Evolutionary conservation across 2,329 filamentous ascomycete species (phyloP).

Genomic region (Zasmidium citrigriseum): DNA sequence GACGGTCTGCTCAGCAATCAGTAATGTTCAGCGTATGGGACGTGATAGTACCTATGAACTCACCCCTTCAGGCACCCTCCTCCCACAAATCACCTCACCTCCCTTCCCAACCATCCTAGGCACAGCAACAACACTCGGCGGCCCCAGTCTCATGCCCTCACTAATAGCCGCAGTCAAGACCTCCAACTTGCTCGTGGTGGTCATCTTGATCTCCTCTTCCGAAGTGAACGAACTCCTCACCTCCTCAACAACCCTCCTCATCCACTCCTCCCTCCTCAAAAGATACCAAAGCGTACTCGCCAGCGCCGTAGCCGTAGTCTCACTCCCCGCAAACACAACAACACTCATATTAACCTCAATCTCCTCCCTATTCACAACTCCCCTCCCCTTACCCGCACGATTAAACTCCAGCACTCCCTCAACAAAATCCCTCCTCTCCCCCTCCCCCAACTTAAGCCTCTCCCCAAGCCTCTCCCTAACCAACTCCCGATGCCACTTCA

Average conservation of each 20-base stretch:
- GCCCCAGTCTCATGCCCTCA: slow-evolving; percentile 3
- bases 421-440: slow-evolving; percentile 8
- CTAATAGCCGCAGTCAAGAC: slow-evolving; percentile 5
- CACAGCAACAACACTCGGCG: slow-evolving; percentile 2
- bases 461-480: slow-evolving; percentile 3
- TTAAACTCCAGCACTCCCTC: slow-evolving; percentile 6
- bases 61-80: slow-evolving; percentile 5
- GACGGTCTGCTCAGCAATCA: neutral
- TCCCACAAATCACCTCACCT: slow-evolving; percentile 5
- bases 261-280: neutral
- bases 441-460: neutral
- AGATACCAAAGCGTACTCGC: slow-evolving; percentile 7
- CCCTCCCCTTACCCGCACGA: neutral
- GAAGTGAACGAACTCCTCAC: neutral
- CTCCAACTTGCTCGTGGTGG: neutral
- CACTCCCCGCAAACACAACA: slow-evolving; percentile 7
- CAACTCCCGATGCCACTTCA: slow-evolving; percentile 4
- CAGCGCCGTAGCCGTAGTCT: slow-evolving; percentile 4
- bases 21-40: neutral
- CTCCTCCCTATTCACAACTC: neutral
- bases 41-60: neutral
- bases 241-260: neutral
- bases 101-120: slow-evolving; percentile 2
- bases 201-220: neutral
- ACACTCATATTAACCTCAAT: slow-evolving; percentile 7